Base-by-base conservation (phyloP, 768 basidiomycete genomes). In the Clathrus columnatus region DNA sequence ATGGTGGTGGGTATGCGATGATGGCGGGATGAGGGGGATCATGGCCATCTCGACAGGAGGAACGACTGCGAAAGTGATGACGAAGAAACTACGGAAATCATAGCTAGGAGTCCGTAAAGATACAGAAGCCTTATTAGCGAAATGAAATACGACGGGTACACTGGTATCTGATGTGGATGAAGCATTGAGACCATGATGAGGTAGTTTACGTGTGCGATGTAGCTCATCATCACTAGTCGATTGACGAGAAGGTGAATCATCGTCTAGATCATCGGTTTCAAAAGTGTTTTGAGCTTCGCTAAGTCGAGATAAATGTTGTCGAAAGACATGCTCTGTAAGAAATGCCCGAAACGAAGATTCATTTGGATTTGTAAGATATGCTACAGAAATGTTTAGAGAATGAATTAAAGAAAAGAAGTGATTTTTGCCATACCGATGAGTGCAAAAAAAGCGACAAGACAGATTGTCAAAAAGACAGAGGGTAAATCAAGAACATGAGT, bases 251-350 rank as follows among this genome's bases (percentile, higher is more conserved):
- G 67, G 24, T 8, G 64, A 61, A 27, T 63, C 61, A 18, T 68
- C 65, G 21, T 65, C 59, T 50, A 61, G 62, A 57, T 69, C 62
- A 52, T 66, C 66, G 56, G 79, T 74, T 54, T 77, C 70, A 14
- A 32, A 7, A 54, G 85, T 83, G 51, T 83, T 79, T 56, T 71
- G 65, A 47, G 71, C 73, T 63, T 85, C 84, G 62, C 93, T 85
- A 63, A 96, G 80, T 54, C 84, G 85, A 58, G 83, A 89, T 58
- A 97, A 80, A 68, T 97, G 93, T 54, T 90, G 88, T 51, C 94
- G 89, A 69, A 99, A 97, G 23, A 92, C 94, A 65, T 90, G 89
- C 65, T 96, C 93, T n/a, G 94, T 98, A 61, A 98, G 84, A 72
- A 91, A 94, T 18, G 91, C 77, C 51, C 94, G 84, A 71, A 99